Base-by-base conservation (phyloP, 2,329 filamentous ascomycete species). In the Talaromyces amestolkiae region DNA sequence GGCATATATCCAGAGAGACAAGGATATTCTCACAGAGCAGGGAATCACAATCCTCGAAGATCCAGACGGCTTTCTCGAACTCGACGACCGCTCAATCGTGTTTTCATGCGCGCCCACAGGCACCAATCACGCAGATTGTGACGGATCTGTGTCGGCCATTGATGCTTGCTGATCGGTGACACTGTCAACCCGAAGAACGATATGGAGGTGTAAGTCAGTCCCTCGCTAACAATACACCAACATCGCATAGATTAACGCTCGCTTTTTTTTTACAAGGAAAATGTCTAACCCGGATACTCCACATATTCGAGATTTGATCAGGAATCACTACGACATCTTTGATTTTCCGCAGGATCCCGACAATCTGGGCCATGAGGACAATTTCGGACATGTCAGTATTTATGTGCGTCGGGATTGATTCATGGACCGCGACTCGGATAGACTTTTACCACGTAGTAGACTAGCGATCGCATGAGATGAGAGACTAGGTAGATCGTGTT, bases 121-220 rank as follows among this genome's bases (percentile, higher is more conserved):
- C 53, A n/a, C 61, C 61, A 1, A 24, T 63, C 17, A 63, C 58
- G n/a, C 47, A 63, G 13, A 43, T 63, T 3, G 51, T 58, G 19
- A 27, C 33, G 3, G 61, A 63, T 13, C n/a, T 63, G 45, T 51
- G 49, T n/a, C 61, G 39, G 1, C 51, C 61, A 2, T 27, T 41
- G 15, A n/a, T 60, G 7, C 2, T 43, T 60, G 7, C 2, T 43
- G 15, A 60, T 60, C 7, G 15, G 22, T 37, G 58, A 60, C 37
- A 60, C 22, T 1, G 47, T 27, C 47, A 8, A 3, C 0, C 2
- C 22, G 47, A 4, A 15, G 22, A 5, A 24, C 5, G 22, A 51
- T 31, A 6, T 8, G 5, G 22, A 17, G 15, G 2, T 7, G 47
- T 51, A 27, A 51, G 47, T 51, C 2, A 1, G 17, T 47, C 22